Evolutionary conservation across 1,284 basidiomycete species (phyloP), one percentile per base, ranked within the genome.

Genomic region (Moesziomyces aphidis): DNA sequence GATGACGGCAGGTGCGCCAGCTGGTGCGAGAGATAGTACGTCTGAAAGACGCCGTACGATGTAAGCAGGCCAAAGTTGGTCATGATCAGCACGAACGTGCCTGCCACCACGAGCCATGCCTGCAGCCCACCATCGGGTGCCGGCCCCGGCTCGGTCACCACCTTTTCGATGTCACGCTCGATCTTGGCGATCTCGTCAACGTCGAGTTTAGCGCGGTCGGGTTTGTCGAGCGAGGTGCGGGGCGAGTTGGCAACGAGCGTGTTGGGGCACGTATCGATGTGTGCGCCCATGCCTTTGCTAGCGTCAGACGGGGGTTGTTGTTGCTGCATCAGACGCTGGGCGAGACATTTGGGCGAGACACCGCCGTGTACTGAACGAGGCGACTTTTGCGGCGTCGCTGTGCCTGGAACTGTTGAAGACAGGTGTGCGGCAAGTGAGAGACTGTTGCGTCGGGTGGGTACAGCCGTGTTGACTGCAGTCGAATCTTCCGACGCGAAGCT

Each of bases 1-100:
- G 73, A 66, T 3, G 67, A 36, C 1, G 73, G 53, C 1, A 67
- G 24, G 49, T 75, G 63, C 3, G 56, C 22, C 8, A 75, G 68
- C 36, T 71, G 67, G 45, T 67, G 63, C 0, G 59, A 55, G 50
- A 55, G 11, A 50, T 75, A 75, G 61, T 71, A 75, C 44, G 47
- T 58, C 23, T 71, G 68, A 21, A 75, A 75, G 6, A 75, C 63
- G 13, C 68, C 73, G 55, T 75, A 75, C 21, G 73, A 75, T 8
- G 73, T 75, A 17, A 75, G 55, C 15, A 75, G 68, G 39, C 73
- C 73, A 24, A 75, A 75, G 50, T 75, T 75, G 62, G 67, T 75
- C 73, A 75, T 71, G 63, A 75, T 71, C 31, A 71, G 61, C 5
- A 71, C 4, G 24, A 75, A 75, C 11, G 73, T 75, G 43, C 67